Conservation (phyloP, 192 early-diverging fungal genomes). For the Coemansia sp. region DNA sequence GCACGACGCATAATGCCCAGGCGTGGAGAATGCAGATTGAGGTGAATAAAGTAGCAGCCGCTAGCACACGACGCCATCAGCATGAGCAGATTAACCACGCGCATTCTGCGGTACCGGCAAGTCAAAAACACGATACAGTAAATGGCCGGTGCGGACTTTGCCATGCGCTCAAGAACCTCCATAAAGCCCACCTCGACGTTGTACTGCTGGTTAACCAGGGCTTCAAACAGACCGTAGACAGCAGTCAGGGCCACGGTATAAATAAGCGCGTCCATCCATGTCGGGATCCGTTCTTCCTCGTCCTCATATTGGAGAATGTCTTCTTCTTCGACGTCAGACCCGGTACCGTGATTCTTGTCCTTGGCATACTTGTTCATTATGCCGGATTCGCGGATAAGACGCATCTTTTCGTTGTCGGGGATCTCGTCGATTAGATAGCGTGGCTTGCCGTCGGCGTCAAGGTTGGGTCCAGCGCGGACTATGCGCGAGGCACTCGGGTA, state of each 20-base stretch:
- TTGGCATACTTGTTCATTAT: constrained; percentile 44
- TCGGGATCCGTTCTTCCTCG: constrained; percentile 23
- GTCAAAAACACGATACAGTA: constrained; percentile 65
- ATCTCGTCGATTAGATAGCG: constrained; percentile 58
- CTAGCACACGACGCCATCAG: constrained; percentile 52
- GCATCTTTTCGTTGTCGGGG: constrained; percentile 54
- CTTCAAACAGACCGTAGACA: constrained; percentile 49
- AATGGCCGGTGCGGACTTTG: constrained; percentile 49
- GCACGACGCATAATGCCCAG: constrained; percentile 73
- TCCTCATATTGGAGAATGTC: constrained; percentile 14
- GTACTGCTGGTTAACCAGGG: constrained; percentile 57
- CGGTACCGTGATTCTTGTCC: constrained; percentile 22
- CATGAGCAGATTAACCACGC: constrained; percentile 58
- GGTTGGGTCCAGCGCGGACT: constrained; percentile 38
- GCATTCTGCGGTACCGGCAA: constrained; percentile 57
- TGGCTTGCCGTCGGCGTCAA: constrained; percentile 46
- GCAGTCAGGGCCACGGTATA: constrained; percentile 39
- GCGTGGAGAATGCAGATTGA: constrained; percentile 64
- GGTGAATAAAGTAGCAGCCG: constrained; percentile 69
- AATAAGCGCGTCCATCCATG: constrained; percentile 44
- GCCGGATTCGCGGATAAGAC: constrained; percentile 53
- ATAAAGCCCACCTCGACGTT: constrained; percentile 31
- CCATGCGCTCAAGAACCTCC: constrained; percentile 38
- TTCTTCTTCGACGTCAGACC: constrained; percentile 30
- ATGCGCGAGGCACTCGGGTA: constrained; percentile 42